Base-by-base conservation (phyloP, 23 red algal genomes). In the Gracilaria vermiculophylla region DNA sequence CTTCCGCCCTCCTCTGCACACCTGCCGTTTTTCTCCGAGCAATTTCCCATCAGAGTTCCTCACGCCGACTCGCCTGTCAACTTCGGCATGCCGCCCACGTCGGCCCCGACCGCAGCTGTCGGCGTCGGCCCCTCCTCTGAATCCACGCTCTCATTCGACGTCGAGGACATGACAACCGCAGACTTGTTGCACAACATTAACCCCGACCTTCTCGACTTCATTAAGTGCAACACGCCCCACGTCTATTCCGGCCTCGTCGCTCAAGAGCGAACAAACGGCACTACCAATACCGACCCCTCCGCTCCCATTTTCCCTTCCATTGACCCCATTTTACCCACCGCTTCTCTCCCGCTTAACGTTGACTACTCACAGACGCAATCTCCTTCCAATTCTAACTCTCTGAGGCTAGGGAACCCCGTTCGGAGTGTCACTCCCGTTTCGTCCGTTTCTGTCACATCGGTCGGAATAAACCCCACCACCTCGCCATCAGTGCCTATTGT, bases 211-310 rank as follows among this genome's bases (percentile, higher is more conserved):
- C 40, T 73, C 1, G 67, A 73, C 67, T 73, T 47, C 20, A 40
- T 73, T 20, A 73, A 73, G 23, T 73, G 42, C 17, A 73, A 73
- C 40, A 73, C 67, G 19, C 67, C 67, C 36, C 67, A 73, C 14
- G 67, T 73, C 14, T 73, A 73, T 17, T 73, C 67, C n/a, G 67
- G 67, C 25, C 67, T 73, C 42, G 17, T 73, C 25, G 67, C 67
- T 27, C 67, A 73, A 24, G 67, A 73, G 39, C 67, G 67, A 36
- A 70, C 34, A 20, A 42, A 73, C 20, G n/a, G n/a, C n/a, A n/a
- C n/a, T n/a, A n/a, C n/a, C n/a, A n/a, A n/a, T n/a, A n/a, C 5
- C 16, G 19, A 21, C 19, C 55, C 55, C 25, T 21, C 55, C 25
- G 55, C 5, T 7, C 19, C 55, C 19, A 21, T 19, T 19, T 29